Evolutionary conservation across 2,329 filamentous ascomycete species (phyloP), one percentile per base, ranked within the genome.

Genomic region (Aureobasidium uvarum): DNA sequence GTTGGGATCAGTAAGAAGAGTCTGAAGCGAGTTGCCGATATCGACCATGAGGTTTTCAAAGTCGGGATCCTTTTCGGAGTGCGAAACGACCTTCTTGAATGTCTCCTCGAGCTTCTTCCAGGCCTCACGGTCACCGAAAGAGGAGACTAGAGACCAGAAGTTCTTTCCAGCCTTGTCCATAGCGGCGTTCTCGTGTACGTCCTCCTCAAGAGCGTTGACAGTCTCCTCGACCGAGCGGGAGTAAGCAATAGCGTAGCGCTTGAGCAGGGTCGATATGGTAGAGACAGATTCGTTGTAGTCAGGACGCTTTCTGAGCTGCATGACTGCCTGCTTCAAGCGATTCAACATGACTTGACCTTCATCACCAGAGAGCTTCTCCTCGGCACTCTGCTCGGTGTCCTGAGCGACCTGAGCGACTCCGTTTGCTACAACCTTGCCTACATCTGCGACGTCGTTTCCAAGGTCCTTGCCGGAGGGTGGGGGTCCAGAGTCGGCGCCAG

Each of bases 201-300:
- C 90, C 46, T 89, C 85, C 68, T 90, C 85, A 0, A 88, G 84
- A 1, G 85, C 84, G 28, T 86, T 81, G 2, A 87, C 81, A 0
- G 91, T 84, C 55, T 91, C 85, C 63, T 89, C 84, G 0, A 87
- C 84, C 0, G 88, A 89, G 41, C 87, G 86, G 0, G 91, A 91
- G 74, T 97, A 97, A 11, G 87, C 81, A 68, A 86, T 80, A 11
- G 90, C 88, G 75, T 96, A 96, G 48, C 89, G 86, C 72, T 92
- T 86, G 65, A 97, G 82, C 6, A 98, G 81, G 8, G 87, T 77
- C 0, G 90, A 86, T 38, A 98, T 77, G 0, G 88, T 92, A 0
- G 90, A 92, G 0, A 96, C 92, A 0, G 93, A 96, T 55, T 93
- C 87, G 0, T 89, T 87, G 74, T 98, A 98, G 74, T 96, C 92